phyloP scores from a whole-genome alignment of 2,329 filamentous ascomycete species.

The Scytalidium lignicola region DNA sequence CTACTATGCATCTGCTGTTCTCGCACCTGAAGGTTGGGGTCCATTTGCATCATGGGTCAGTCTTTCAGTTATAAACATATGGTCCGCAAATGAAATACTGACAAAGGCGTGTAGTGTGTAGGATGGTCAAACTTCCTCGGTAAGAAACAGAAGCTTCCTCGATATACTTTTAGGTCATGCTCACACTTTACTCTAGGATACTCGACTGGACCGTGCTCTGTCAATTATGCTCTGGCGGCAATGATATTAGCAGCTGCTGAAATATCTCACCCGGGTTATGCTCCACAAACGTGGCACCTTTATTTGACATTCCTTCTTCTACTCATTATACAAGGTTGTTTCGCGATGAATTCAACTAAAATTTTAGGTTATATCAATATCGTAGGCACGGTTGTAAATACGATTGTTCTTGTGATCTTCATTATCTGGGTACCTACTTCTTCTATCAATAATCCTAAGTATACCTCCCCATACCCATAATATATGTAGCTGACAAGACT shows the following conservation, averaged over 20 bases:
- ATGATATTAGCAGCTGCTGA: constrained; percentile 30
- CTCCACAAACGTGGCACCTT: constrained; percentile 28
- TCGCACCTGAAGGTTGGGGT: constrained; percentile 27
- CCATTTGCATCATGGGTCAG: constrained; percentile 12
- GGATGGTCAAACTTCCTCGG: constrained; percentile 12
- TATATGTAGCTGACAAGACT: not conserved
- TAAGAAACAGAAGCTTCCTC: not conserved
- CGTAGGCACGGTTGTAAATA: constrained; percentile 20
- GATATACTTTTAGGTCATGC: not conserved
- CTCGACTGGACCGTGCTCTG: constrained; percentile 11
- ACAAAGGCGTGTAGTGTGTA: constrained; percentile 4
- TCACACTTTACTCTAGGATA: not conserved
- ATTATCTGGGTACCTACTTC: constrained; percentile 20
- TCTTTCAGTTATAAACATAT: not conserved
- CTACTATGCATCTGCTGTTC: constrained; percentile 51
- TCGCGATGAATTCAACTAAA: constrained; percentile 30
- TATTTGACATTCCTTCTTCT: constrained; percentile 28
- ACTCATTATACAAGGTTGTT: constrained; percentile 25
- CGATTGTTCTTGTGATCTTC: constrained; percentile 28
- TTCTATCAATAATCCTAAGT: constrained; percentile 8
- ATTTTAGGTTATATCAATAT: constrained; percentile 14
- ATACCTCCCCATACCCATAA: not conserved
- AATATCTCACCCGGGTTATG: constrained; percentile 29
- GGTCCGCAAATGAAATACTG: not conserved
- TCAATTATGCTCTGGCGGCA: constrained; percentile 30